Base-by-base conservation (phyloP, 2,329 filamentous ascomycete genomes). In the Aureobasidium melanogenum region DNA sequence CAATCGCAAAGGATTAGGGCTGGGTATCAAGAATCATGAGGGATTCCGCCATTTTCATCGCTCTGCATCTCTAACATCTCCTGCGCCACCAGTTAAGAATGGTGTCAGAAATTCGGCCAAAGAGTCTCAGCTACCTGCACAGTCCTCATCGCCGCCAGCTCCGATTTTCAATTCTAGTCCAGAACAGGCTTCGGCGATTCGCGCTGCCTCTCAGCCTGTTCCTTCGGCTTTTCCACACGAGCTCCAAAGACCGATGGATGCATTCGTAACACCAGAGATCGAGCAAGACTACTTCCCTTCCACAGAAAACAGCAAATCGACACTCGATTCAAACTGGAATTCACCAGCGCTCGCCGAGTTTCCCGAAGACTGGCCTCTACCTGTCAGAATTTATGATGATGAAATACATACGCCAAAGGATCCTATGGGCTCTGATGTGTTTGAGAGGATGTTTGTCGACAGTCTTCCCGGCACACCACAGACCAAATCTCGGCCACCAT, bases 361-460 rank as follows among this genome's bases (percentile, higher is more conserved):
- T 26, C 63, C 63, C 9, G 64, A 63, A 3, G 60, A 66, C 41
- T 63, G 62, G 61, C 64, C 64, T 5, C 36, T 63, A 14, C 54
- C 59, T 6, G 39, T 36, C 19, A 57, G n/a, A 26, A 34, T 56
- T 3, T 22, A 48, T 28, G 58, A 39, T 28, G 56, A 63, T 10
- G 61, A 64, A 36, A 63, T 63, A 14, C 58, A 54, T 12, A 67
- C 63, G 22, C 66, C 67, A 2, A 62, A 57, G 9, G 46, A 62
- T 10, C 60, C 69, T 8, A 63, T 72, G 32, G 66, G 65, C 34
- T 69, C 67, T 10, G 67, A 72, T 61, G 64, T 59, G 9, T 73
- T 73, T 41, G 67, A 73, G 30, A 66, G 64, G 24, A 67, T 69
- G 59, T 72, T 73, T 58, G 67, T 73, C 9, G 64, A 69, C 32